Conservation (phyloP, 2,329 filamentous ascomycete genomes). For the Fusarium temperatum region DNA sequence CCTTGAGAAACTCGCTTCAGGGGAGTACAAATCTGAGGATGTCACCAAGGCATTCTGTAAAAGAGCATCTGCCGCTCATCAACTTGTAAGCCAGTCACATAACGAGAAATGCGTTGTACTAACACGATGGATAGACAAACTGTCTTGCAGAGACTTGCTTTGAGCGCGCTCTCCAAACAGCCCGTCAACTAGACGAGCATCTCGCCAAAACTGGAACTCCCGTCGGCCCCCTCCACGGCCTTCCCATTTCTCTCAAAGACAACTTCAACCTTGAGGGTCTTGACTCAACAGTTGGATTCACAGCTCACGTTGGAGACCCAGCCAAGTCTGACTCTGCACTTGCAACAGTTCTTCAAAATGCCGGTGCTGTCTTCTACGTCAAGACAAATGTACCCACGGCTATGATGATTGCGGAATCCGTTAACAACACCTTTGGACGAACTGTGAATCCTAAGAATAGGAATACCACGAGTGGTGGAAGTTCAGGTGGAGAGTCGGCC, state of each 20-base stretch:
- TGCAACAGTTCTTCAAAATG: constrained; percentile 52
- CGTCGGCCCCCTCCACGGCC: constrained; percentile 70
- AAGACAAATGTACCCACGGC: constrained; percentile 69
- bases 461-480: constrained; percentile 68
- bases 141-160: constrained; percentile 65
- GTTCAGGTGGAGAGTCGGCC: constrained; percentile 73
- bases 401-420: constrained; percentile 74
- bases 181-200: constrained; percentile 60
- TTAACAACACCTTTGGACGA: constrained; percentile 72
- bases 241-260: constrained; percentile 75
- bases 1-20: constrained; percentile 43
- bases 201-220: constrained; percentile 56
- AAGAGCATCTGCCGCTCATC: constrained; percentile 64
- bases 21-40: constrained; percentile 50
- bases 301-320: constrained; percentile 67
- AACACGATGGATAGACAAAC: constrained; percentile 49
- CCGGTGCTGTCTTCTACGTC: constrained; percentile 64
- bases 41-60: constrained; percentile 64
- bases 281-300: constrained; percentile 71
- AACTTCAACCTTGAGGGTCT: constrained; percentile 71
- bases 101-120: neutral
- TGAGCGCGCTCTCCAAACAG: constrained; percentile 59
- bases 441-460: constrained; percentile 70
- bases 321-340: constrained; percentile 54
- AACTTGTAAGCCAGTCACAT: constrained; percentile 42